Evolutionary conservation across 805 yeast species (phyloP).

Genomic region (Brettanomyces anomalus): DNA sequence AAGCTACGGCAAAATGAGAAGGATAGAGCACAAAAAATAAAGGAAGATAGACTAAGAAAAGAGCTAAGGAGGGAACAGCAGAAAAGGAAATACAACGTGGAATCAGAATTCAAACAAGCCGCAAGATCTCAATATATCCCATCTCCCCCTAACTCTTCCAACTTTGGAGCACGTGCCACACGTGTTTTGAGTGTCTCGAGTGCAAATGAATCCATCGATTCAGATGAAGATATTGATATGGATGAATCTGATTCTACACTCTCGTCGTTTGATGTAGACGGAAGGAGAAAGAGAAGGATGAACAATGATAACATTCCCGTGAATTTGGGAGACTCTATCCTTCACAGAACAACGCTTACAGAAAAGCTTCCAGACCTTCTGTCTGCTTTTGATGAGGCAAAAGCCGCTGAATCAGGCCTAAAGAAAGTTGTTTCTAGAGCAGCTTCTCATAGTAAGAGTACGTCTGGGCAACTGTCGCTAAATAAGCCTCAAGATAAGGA

Average conservation of each 20-base stretch:
- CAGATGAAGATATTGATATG: neutral
- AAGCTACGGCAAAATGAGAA: neutral
- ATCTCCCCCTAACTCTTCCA: neutral
- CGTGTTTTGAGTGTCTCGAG: neutral
- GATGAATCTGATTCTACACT: slow-evolving; percentile 7
- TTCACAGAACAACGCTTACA: slow-evolving; percentile 44
- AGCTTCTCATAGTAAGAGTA: neutral
- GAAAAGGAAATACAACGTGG: neutral
- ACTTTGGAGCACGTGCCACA: neutral
- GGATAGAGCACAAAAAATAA: neutral
- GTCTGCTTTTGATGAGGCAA: slow-evolving; percentile 59
- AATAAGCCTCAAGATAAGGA: neutral
- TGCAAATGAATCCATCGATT: neutral
- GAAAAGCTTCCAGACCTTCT: slow-evolving; percentile 60
- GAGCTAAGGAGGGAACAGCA: neutral
- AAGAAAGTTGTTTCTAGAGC: neutral
- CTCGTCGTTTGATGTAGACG: slow-evolving; percentile 10
- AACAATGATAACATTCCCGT: slow-evolving; percentile 4
- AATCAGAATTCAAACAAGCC: neutral
- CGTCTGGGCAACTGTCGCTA: neutral
- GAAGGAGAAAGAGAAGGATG: slow-evolving; percentile 8
- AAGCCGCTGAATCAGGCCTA: slow-evolving; percentile 25
- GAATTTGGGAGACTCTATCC: slow-evolving; percentile 22
- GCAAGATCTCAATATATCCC: neutral
- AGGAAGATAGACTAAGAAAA: neutral